Conservation (phyloP, 148 eudicot genomes). For the Rhododendron vialii region DNA sequence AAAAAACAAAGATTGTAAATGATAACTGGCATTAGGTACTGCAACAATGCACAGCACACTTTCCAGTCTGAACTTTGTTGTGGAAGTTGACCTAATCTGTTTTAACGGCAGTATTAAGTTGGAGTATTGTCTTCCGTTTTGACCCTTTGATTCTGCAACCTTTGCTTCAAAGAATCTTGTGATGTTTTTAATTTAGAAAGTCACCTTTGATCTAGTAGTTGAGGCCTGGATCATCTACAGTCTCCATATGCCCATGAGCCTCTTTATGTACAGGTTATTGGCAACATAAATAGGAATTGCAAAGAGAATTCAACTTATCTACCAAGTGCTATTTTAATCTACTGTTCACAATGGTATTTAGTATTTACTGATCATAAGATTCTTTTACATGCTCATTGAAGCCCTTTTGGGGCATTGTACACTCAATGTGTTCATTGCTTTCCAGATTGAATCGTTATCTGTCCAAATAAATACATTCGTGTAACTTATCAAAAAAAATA, state of each 20-base stretch:
- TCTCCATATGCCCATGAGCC: not conserved
- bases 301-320: not conserved
- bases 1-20: not conserved
- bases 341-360: not conserved
- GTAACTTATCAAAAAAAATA: too few species aligned
- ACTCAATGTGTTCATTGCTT: not conserved
- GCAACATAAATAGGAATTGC: not conserved
- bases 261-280: not conserved
- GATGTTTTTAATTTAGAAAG: not conserved
- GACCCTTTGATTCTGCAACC: constrained; percentile 2
- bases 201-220: constrained; percentile 1
- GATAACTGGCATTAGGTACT: not conserved
- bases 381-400: not conserved
- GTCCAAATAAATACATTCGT: not conserved
- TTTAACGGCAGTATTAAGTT: not conserved
- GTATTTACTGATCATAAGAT: not conserved
- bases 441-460: not conserved
- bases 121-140: not conserved
- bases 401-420: not conserved
- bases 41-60: not conserved
- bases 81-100: not conserved
- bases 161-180: constrained; percentile 7
- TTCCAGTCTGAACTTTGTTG: not conserved
- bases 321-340: not conserved
- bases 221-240: not conserved